phyloP scores from a whole-genome alignment of 2,329 filamentous ascomycete genomes.

The Epichloe scottii region DNA sequence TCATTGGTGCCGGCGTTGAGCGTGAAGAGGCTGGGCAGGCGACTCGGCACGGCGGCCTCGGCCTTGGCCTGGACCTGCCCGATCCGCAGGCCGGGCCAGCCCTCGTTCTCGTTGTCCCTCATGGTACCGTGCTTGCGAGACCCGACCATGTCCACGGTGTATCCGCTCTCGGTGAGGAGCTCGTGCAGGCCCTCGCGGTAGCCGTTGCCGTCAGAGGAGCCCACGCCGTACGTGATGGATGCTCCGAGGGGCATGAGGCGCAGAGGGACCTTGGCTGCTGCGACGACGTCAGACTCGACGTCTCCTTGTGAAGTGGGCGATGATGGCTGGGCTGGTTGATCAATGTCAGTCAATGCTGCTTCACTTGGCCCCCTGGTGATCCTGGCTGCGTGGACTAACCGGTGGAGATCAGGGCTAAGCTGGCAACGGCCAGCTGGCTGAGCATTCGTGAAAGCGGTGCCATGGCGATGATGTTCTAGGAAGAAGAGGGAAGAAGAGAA shows the following conservation, averaged over 20 bases:
- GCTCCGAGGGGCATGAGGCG: conserved; percentile 32
- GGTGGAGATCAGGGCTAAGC: conserved; percentile 14
- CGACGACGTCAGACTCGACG: not conserved
- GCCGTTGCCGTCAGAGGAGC: conserved; percentile 25
- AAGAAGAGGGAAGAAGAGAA: too few relatives aligned
- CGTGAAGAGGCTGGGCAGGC: conserved; percentile 27
- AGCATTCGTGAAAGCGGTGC: conserved; percentile 6
- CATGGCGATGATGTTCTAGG: conserved; percentile 1
- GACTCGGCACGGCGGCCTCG: conserved; percentile 15
- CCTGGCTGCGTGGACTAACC: conserved; percentile 4
- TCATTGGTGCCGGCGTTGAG: conserved; percentile 34
- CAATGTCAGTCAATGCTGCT: not conserved
- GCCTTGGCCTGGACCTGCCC: conserved; percentile 25
- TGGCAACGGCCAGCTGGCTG: conserved; percentile 7
- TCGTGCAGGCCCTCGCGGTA: conserved; percentile 23
- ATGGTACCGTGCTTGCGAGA: conserved; percentile 25
- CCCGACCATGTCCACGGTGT: conserved; percentile 17
- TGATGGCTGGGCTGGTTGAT: not conserved
- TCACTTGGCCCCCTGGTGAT: not conserved
- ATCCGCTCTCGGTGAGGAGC: conserved; percentile 20
- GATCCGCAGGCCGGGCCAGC: conserved; percentile 30
- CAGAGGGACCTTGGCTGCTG: conserved; percentile 16
- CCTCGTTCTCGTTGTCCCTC: conserved; percentile 30
- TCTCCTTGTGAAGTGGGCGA: not conserved
- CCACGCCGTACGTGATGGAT: conserved; percentile 27